These are phyloP conservation scores for Plasmopara halstedii DNA, from an alignment of 352 stramenopile species.

Conservation along the genomic window DNA sequence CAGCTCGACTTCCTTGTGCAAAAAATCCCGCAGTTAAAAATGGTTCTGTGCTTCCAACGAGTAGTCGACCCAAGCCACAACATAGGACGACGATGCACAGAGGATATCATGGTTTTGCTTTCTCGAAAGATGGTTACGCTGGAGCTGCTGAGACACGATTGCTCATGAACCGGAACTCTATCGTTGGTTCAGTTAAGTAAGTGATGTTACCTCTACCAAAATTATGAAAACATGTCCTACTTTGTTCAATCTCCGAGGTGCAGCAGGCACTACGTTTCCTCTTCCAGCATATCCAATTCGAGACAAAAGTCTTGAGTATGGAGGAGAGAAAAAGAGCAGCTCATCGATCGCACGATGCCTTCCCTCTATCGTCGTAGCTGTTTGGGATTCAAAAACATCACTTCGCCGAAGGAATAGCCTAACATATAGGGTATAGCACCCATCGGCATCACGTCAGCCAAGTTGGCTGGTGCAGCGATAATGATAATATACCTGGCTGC, in stretches of 20 bases:
- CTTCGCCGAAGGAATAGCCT: conserved; percentile 11
- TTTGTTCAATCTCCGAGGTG: conserved; percentile 2
- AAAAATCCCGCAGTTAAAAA: conserved; percentile 5
- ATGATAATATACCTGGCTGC: conserved; percentile 16
- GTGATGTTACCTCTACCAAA: background rate
- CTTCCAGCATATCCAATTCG: conserved; percentile 22
- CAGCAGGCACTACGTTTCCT: conserved; percentile 20
- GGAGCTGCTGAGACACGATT: conserved; percentile 42
- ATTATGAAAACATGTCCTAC: background rate
- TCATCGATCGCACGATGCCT: conserved; percentile 19
- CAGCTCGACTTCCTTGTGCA: conserved; percentile 12
- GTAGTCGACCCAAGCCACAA: conserved; percentile 1
- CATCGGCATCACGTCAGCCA: background rate
- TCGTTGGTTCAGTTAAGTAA: conserved; percentile 6
- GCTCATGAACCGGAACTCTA: conserved; percentile 40
- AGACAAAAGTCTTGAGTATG: conserved; percentile 15
- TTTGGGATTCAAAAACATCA: conserved; percentile 4
- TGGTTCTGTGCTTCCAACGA: conserved; percentile 34
- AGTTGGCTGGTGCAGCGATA: background rate
- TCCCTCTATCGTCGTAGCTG: conserved; percentile 9
- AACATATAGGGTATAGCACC: background rate
- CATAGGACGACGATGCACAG: conserved; percentile 26
- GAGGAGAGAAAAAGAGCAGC: conserved; percentile 27
- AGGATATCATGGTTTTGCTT: conserved; percentile 64
- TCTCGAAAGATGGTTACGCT: conserved; percentile 54